Base-by-base conservation (phyloP, 352 stramenopile species). In the Thalassiosira mediterranea region DNA sequence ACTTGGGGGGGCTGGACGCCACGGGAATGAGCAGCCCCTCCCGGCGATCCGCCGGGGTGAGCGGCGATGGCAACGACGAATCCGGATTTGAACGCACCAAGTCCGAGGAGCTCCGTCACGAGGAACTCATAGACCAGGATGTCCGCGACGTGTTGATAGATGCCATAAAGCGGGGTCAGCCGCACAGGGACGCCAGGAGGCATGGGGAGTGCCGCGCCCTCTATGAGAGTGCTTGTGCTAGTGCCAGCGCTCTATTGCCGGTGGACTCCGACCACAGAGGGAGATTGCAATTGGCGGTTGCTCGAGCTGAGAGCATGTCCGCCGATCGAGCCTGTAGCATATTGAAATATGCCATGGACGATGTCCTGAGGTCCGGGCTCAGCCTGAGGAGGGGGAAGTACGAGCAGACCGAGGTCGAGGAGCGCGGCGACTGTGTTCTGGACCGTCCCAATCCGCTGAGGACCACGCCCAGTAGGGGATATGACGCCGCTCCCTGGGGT, bases 41-140 rank as follows among this genome's bases (percentile, higher is more conserved):
- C 0, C 31, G 26, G 0, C 49, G 49, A 26, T 21, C 44, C 26
- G 19, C 1, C n/a, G 74, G 62, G 8, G 37, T 19, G 29, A 48
- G 17, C 10, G 54, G 31, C 17, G 54, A 49, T 11, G 29, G 29
- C 17, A 63, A 63, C 28, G 34, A 42, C 34, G 13, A 13, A 7
- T 42, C 34, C 7, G 34, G 34, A 42, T 7, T 5, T 13, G 34
- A 7, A 7, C 34, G 34, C 34, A 21, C 61, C 4, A 13, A 48
- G 1, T n/a, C 29, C 61, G 49, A 37, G 21, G 26, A 60, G 2
- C 53, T 54, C 44, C 52, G 83, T 4, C 75, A 89, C 57, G 87
- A 92, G 53, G 87, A 93, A 65, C 79, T 91, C 21, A 83, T 93
- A 44, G 87, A 93, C 80, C 84, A 91, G 61, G 87, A 93, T 71